Evolutionary conservation across 768 basidiomycete species (phyloP).

Genomic region (Russula emetica): DNA sequence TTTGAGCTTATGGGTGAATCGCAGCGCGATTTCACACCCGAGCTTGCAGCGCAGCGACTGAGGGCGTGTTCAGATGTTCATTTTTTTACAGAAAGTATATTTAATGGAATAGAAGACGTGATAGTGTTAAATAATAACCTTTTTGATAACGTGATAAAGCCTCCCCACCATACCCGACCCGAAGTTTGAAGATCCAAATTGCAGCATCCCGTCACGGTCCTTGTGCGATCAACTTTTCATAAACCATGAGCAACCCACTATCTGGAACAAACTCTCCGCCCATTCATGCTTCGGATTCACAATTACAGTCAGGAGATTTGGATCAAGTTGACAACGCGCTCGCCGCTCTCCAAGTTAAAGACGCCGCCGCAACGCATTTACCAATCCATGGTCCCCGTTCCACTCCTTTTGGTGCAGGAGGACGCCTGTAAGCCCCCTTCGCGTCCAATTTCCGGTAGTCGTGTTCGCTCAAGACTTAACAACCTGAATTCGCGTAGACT

Average conservation of each 20-base stretch:
- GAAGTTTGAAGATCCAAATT: too few species aligned
- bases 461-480: neutral
- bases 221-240: neutral
- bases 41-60: slow-evolving; percentile 72
- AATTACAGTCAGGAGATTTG: slow-evolving; percentile 11
- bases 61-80: slow-evolving; percentile 55
- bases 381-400: slow-evolving; percentile 8
- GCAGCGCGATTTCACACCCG: slow-evolving; percentile 85
- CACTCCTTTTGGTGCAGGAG: slow-evolving; percentile 63
- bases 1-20: slow-evolving; percentile 90
- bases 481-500: slow-evolving; percentile 43
- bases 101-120: slow-evolving; percentile 12
- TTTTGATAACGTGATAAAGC: neutral
- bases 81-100: slow-evolving; percentile 43
- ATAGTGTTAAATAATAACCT: neutral
- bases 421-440: slow-evolving; percentile 54
- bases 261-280: slow-evolving; percentile 7
- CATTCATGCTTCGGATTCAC: neutral
- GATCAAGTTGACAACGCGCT: slow-evolving; percentile 16
- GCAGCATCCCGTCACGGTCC: neutral
- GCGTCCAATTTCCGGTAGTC: neutral
- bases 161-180: too few species aligned
- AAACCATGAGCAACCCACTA: slow-evolving; percentile 9
- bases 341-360: slow-evolving; percentile 8
- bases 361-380: neutral